Base-by-base conservation (phyloP, 1,284 basidiomycete genomes). In the Ceratobasidium sp. region DNA sequence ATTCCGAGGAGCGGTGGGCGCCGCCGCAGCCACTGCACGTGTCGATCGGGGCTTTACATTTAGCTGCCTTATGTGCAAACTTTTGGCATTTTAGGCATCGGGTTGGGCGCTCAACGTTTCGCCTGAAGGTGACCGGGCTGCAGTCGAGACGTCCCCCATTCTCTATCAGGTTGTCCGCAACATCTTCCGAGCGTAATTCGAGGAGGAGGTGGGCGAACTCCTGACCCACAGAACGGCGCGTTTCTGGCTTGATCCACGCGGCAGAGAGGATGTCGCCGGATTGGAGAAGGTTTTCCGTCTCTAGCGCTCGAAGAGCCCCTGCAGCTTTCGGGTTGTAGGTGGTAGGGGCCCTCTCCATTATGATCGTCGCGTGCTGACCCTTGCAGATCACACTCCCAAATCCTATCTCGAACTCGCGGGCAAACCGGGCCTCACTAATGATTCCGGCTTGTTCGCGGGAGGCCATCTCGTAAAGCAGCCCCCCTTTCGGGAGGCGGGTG, bases 61-160 rank as follows among this genome's bases (percentile, higher is more conserved):
- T 29, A 1, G 11, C 47, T 7, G 45, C 7, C 24, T 65, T 65
- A 47, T 65, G 63, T 17, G 45, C 63, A 22, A 11, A 54, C 14
- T 17, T 17, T n/a, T 54, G 51, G 33, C 65, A 67, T 17, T 44
- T 54, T n/a, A 54, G 31, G 36, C 65, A 67, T 15, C 65, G 65
- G 31, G 41, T 19, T n/a, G 57, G 57, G 19, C 41, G 31, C 22
- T 59, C 57, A 1, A 36, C 33, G 1, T 36, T 59, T 15, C 57
- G 29, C 11, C 57, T 9, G 57, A 59, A 33, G 14, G 14, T n/a
- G 6, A 59, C 57, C 1, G 11, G 15, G 19, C 41, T 36, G 22
- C 31, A 31, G 5, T 59, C 33, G 5, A 59, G 29, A 8, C 15
- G 15, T 22, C 41, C 60, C 27, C 41, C 41, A 8, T 22, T 47